These are phyloP conservation scores for Exophiala calicioides DNA, from an alignment of 2,329 filamentous ascomycete species.

Conservation along the genomic window DNA sequence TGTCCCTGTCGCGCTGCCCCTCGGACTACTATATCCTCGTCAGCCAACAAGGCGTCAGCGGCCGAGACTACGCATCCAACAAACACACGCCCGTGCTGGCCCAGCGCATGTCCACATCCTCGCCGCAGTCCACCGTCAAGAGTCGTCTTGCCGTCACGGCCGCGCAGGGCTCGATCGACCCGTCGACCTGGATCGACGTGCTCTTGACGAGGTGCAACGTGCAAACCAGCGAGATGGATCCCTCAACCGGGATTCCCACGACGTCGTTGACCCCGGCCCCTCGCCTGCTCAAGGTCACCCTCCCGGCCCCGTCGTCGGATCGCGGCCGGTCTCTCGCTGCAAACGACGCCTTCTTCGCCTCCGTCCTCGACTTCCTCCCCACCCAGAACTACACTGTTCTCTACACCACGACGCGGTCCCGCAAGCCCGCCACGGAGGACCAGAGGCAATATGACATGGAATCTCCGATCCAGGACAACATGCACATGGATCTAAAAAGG, in stretches of 20 bases:
- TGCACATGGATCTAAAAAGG: slow-evolving; percentile 76
- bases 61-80: slow-evolving; percentile 64
- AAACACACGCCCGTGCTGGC: slow-evolving; percentile 51
- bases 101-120: slow-evolving; percentile 20
- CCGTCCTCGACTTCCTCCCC: slow-evolving; percentile 51
- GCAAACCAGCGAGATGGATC: slow-evolving; percentile 46
- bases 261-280: slow-evolving; percentile 13
- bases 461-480: slow-evolving; percentile 60
- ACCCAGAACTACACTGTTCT: slow-evolving; percentile 69
- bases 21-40: slow-evolving; percentile 76
- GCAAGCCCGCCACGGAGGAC: slow-evolving; percentile 34
- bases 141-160: slow-evolving; percentile 57
- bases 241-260: slow-evolving; percentile 35
- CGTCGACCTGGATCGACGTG: slow-evolving; percentile 42
- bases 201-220: slow-evolving; percentile 53
- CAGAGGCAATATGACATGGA: slow-evolving; percentile 62
- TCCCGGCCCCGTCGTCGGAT: slow-evolving; percentile 38
- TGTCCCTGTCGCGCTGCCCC: slow-evolving; percentile 64
- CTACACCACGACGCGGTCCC: slow-evolving; percentile 66
- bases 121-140: slow-evolving; percentile 41
- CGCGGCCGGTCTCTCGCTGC: slow-evolving; percentile 10
- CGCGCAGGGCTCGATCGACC: slow-evolving; percentile 53
- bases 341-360: slow-evolving; percentile 48
- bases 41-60: slow-evolving; percentile 72
- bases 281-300: slow-evolving; percentile 48